Percentiles rank a stretch among this genome's conserved stretches.
Evolutionary conservation across 208 protist genomes (phyloP).

Genomic region (Trypanosoma platydactyli): DNA sequence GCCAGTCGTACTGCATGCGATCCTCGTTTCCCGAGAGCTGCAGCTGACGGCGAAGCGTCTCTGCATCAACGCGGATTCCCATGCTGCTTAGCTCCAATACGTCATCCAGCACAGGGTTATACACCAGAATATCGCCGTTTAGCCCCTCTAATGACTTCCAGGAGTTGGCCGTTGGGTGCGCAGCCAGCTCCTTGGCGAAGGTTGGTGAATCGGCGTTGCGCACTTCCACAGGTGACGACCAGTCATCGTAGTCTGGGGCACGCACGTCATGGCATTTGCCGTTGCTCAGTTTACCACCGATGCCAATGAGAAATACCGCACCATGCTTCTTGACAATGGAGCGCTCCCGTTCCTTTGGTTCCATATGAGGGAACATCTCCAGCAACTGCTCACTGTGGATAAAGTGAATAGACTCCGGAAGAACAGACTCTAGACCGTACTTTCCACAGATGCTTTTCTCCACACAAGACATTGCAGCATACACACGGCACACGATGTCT

Average conservation of each 20-base stretch:
- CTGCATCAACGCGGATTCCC: conserved; percentile 90
- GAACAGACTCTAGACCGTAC: conserved; percentile 48
- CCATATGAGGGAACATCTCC: conserved; percentile 70
- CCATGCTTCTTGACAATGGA: conserved; percentile 71
- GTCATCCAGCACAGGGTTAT: conserved; percentile 81
- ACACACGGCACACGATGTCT: conserved; percentile 67
- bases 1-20: conserved; percentile 66
- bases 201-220: conserved; percentile 37
- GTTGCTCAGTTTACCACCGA: conserved; percentile 80
- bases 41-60: conserved; percentile 77
- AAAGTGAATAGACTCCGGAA: conserved; percentile 87
- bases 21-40: conserved; percentile 61
- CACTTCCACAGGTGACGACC: conserved; percentile 72
- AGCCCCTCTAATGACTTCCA: conserved; percentile 66
- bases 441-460: conserved; percentile 58
- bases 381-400: conserved; percentile 84
- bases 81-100: conserved; percentile 90
- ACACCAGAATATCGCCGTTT: conserved; percentile 92
- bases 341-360: conserved; percentile 83
- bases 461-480: conserved; percentile 62
- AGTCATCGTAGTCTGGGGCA: conserved; percentile 93
- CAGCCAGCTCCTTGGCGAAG: neutral
- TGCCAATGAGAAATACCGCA: conserved; percentile 90
- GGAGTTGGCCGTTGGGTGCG: conserved; percentile 45
- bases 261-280: conserved; percentile 82